Percentiles rank a stretch among this genome's conserved stretches.
These are phyloP conservation scores for Rubus parviflorus DNA, from an alignment of 306 rosid species.

Conservation along the genomic window DNA sequence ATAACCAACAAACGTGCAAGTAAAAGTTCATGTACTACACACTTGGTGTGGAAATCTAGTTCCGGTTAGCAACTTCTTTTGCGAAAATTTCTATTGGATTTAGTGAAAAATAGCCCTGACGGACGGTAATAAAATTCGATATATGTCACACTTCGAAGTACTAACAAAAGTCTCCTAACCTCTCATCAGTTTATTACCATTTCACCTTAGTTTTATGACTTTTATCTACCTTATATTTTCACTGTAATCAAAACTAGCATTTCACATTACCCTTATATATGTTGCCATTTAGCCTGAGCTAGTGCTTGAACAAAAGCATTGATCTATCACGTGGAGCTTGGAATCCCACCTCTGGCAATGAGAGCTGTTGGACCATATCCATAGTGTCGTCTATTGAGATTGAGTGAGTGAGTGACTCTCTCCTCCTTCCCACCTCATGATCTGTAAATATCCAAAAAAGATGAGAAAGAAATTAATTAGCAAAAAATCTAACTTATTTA, in stretches of 20 bases:
- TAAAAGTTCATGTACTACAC: neutral
- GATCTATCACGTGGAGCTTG: conserved; percentile 4
- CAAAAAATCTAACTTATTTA: neutral
- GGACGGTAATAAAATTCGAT: no score
- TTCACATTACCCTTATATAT: neutral
- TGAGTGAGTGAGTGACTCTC: no score
- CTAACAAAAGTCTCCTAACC: no score
- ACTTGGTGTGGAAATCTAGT: neutral
- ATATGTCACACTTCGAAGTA: no score
- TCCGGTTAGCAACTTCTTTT: neutral
- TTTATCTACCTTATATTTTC: neutral
- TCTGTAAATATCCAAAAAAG: neutral
- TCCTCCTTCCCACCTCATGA: neutral
- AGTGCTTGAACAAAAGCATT: neutral
- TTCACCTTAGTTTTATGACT: no score
- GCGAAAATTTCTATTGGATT: no score
- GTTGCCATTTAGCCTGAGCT: neutral
- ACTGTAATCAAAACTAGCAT: neutral
- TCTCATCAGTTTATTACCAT: no score
- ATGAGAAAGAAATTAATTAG: neutral
- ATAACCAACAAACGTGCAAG: neutral
- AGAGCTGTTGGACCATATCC: neutral
- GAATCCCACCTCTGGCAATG: conserved; percentile 9
- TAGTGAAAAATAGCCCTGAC: no score
- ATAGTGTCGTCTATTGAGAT: neutral